Conservation (phyloP, 306 rosid genomes). For the Trifolium dubium region DNA sequence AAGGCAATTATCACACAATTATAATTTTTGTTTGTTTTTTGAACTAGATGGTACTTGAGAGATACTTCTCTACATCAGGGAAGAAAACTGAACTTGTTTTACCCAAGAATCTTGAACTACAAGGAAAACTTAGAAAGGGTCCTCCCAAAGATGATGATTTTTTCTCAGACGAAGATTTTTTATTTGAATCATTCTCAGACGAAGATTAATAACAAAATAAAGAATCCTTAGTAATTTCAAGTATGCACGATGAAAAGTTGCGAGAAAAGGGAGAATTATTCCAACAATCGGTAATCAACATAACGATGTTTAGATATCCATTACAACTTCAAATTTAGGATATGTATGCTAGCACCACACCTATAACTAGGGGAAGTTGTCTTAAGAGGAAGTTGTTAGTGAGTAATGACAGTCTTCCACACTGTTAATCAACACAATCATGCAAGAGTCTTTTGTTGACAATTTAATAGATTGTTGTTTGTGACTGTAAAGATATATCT, state of each 20-base stretch:
- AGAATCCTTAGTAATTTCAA: conserved; percentile 5
- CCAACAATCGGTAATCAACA: neutral
- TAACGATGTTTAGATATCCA: neutral
- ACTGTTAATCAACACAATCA: neutral
- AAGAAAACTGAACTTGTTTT: conserved; percentile 73
- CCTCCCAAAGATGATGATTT: conserved; percentile 71
- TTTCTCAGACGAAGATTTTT: conserved; percentile 47
- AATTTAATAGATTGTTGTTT: neutral
- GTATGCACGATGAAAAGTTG: neutral
- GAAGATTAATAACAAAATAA: conserved; percentile 39
- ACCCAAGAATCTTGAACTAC: conserved; percentile 70
- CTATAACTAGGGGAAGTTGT: too few relatives aligned
- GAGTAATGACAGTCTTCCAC: too few relatives aligned
- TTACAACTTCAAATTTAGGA: neutral
- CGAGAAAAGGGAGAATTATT: neutral
- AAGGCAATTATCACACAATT: neutral
- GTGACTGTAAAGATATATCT: neutral
- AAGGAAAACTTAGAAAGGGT: conserved; percentile 62
- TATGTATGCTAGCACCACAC: neutral
- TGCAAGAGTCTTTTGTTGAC: neutral
- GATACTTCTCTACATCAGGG: conserved; percentile 76
- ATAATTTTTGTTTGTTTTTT: neutral
- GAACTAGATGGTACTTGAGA: conserved; percentile 81
- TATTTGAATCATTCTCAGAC: conserved; percentile 33
- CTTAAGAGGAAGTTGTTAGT: neutral